Base-by-base conservation (phyloP, 257 asterid species). In the Nicotiana otophora region DNA sequence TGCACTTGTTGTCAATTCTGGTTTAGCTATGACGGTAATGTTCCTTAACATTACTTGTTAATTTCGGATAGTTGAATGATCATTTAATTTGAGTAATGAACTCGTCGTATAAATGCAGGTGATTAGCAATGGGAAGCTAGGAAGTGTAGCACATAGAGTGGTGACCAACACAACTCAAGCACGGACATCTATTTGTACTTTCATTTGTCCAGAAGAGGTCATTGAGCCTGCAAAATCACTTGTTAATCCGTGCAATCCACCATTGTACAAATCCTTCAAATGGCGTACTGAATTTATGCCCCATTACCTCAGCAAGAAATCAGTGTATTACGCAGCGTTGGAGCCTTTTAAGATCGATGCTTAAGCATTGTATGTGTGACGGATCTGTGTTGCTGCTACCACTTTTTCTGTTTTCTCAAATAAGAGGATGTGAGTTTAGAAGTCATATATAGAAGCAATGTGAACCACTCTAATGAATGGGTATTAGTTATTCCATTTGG, bases 81-180 rank as follows among this genome's bases (percentile, higher is more conserved):
- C 2, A 42, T 42, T 42, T 23, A 23, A 23, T 23, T 23, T 42
- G 3, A 42, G 48, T 42, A 42, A 42, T 42, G 48, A 42, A 42
- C 11, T 8, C 11, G 11, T 8, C 48, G 36, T 72, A 68, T 1
- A 72, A 42, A 11, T 46, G 9, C 57, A 51, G 79, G n/a, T 74
- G 10, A 68, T 77, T 19, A 77, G 81, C 48, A 77, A 77, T 5
- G 81, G 65, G 66, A 60, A 78, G 82, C 19, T 78, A 20, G 62
- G 16, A 17, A 55, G 82, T 34, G 66, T 23, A 33, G 67, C 36
- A 19, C 82, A 81, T 81, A 79, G 84, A 19, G 84, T 81, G 53
- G 84, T 81, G 78, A 81, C 80, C 2, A 81, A 81, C 54, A 51
- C 66, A 31, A 67, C 36, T 68, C 20, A n/a, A 1, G 20, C 84